Evolutionary conservation across 2,329 filamentous ascomycete genomes (phyloP).

Genomic region (Diplodia scrobiculata): DNA sequence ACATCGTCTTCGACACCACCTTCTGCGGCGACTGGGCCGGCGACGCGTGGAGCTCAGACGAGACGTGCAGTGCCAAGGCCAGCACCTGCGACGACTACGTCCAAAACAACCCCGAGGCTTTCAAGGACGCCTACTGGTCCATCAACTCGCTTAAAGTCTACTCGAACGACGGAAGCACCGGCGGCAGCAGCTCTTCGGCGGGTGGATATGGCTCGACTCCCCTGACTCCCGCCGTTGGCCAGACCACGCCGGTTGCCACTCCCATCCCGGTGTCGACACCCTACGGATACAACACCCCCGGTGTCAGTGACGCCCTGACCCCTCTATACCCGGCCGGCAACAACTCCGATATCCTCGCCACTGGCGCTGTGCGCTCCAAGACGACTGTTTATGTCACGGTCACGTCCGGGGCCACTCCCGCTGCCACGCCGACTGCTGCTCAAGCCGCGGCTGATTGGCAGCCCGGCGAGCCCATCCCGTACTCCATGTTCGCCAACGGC

Average conservation of each 20-base stretch:
- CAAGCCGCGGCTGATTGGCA: constrained; percentile 30
- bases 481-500: constrained; percentile 7
- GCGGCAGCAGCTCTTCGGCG: background rate
- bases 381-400: constrained; percentile 14
- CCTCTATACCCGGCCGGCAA: constrained; percentile 10
- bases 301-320: background rate
- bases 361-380: constrained; percentile 8
- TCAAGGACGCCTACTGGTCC: constrained; percentile 73
- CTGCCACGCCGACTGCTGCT: constrained; percentile 32
- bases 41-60: constrained; percentile 61
- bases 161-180: constrained; percentile 22
- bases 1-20: constrained; percentile 77
- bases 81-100: constrained; percentile 73
- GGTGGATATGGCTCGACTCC: background rate
- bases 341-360: background rate
- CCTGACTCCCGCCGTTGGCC: background rate
- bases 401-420: constrained; percentile 9
- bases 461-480: constrained; percentile 8
- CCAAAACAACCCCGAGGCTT: constrained; percentile 67
- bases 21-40: constrained; percentile 91
- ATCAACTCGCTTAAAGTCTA: constrained; percentile 55
- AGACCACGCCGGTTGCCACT: background rate
- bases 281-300: background rate
- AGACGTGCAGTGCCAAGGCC: constrained; percentile 62
- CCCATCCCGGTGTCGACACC: background rate